Conservation (phyloP, 179 eudicot genomes). For the Pouteria campechiana region DNA sequence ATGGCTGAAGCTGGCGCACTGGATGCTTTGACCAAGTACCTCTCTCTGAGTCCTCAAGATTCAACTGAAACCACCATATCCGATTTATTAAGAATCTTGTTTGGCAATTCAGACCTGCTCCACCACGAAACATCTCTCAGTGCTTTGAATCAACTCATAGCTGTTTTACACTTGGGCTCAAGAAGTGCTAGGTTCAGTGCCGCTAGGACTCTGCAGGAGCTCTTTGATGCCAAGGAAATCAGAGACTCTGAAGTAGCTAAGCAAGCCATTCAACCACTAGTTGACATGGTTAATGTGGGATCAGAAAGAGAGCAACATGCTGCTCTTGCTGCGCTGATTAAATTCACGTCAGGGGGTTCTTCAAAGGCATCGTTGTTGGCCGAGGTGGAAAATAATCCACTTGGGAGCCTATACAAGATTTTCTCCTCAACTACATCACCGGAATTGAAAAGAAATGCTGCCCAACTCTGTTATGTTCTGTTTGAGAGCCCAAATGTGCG, state of each 20-base stretch:
- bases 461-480: conserved; percentile 44
- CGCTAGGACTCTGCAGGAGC: conserved; percentile 49
- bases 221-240: conserved; percentile 41
- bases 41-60: conserved; percentile 70
- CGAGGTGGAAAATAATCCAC: conserved; percentile 37
- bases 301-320: conserved; percentile 42
- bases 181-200: conserved; percentile 55
- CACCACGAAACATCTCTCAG: conserved; percentile 43
- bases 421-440: conserved; percentile 28
- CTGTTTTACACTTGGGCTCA: conserved; percentile 62
- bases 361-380: conserved; percentile 27
- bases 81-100: conserved; percentile 51
- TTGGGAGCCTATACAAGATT: conserved; percentile 33
- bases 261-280: conserved; percentile 59
- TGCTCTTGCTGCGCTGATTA: conserved; percentile 45
- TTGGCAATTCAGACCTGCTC: conserved; percentile 39
- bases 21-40: conserved; percentile 59
- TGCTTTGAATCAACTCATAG: conserved; percentile 52
- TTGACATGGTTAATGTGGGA: conserved; percentile 45
- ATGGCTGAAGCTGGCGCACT: conserved; percentile 79
- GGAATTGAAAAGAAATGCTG: conserved; percentile 43
- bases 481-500: conserved; percentile 40
- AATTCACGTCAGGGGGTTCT: conserved; percentile 31
- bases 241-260: conserved; percentile 43
- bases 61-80: conserved; percentile 36